Evolutionary conservation across 1,284 basidiomycete species (phyloP).

Genomic region (Coniferiporia sulphurascens): DNA sequence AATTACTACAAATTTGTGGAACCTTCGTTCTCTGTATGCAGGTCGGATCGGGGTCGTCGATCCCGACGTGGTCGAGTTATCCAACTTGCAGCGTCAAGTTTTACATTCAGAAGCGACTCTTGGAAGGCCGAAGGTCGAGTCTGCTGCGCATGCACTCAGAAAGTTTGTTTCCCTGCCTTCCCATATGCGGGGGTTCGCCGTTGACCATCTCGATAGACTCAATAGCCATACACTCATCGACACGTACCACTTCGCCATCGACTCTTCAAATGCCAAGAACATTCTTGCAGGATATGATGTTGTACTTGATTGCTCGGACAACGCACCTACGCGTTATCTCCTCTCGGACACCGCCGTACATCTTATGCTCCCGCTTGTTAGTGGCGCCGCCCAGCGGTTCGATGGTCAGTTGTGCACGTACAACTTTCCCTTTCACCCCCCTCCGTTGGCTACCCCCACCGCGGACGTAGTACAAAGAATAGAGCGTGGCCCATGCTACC

Average conservation of each 20-base stretch:
- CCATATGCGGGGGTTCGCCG: constrained; percentile 1
- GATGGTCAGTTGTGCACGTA: constrained; percentile 90
- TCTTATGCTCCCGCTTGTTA: constrained; percentile 77
- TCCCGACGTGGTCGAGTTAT: constrained; percentile 85
- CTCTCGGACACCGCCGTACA: constrained; percentile 87
- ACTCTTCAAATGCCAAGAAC: constrained; percentile 53
- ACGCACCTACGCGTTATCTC: constrained; percentile 88
- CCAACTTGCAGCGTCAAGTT: constrained; percentile 93
- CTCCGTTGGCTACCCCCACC: neutral
- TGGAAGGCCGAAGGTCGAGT: constrained; percentile 82
- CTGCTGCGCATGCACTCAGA: constrained; percentile 65
- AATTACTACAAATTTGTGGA: neutral
- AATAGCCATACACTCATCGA: constrained; percentile 63
- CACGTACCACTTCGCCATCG: constrained; percentile 49
- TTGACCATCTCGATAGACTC: constrained; percentile 41
- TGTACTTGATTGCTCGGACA: constrained; percentile 95
- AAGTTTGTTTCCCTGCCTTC: constrained; percentile 37
- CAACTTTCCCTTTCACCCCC: constrained; percentile 41
- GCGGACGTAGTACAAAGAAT: neutral
- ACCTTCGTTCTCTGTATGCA: constrained; percentile 26
- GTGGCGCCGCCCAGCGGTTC: constrained; percentile 88
- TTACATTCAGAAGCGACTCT: constrained; percentile 80
- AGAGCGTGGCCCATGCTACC: constrained; percentile 81
- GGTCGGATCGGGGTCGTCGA: constrained; percentile 87
- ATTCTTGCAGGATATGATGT: constrained; percentile 68